Evolutionary conservation across 257 asterid species (phyloP).

Genomic region (Petunia secreta): DNA sequence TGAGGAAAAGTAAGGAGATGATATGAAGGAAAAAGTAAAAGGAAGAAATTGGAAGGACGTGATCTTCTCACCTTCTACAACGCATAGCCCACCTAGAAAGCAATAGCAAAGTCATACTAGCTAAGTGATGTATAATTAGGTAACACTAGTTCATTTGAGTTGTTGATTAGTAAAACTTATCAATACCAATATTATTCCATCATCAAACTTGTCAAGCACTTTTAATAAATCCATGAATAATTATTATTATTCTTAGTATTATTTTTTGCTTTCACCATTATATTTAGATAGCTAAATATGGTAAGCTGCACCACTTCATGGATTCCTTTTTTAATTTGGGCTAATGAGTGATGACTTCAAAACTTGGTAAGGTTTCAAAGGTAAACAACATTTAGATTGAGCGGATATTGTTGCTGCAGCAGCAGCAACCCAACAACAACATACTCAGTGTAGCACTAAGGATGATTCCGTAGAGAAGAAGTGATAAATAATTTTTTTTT

Average conservation of each 20-base stretch:
- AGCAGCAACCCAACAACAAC: no score
- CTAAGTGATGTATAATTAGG: constrained; percentile 12
- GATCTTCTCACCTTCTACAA: neutral
- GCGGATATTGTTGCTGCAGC: no score
- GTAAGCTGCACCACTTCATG: neutral
- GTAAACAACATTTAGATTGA: no score
- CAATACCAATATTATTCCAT: neutral
- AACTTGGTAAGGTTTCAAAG: no score
- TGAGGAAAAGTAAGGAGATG: no score
- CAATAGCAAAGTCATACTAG: neutral
- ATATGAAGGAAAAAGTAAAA: no score
- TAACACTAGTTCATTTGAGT: neutral
- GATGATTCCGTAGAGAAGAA: no score
- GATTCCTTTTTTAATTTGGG: neutral
- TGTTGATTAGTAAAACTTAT: neutral
- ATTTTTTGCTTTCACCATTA: constrained; percentile 2
- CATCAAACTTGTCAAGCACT: constrained; percentile 6
- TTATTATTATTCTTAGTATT: no score
- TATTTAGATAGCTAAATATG: neutral
- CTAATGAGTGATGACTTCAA: no score
- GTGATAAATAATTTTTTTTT: no score
- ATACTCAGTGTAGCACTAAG: no score
- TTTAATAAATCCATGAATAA: neutral
- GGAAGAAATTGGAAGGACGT: no score
- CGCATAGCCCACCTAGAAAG: constrained; percentile 3